These are phyloP conservation scores for Zygosaccharomyces pseudorouxii DNA, from an alignment of 805 yeast species.

Conservation along the genomic window DNA sequence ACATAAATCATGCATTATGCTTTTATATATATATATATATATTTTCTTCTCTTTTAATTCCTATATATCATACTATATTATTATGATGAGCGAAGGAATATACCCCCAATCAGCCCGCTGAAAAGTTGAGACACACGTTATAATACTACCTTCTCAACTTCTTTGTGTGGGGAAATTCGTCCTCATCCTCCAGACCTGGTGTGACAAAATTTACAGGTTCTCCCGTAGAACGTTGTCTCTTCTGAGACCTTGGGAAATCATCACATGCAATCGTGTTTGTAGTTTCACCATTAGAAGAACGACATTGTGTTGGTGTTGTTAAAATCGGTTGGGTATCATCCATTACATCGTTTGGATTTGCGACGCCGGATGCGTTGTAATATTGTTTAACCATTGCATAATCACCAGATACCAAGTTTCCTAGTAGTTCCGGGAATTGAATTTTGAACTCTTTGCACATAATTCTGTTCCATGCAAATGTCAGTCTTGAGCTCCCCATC, in stretches of 20 bases:
- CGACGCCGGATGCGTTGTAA: slow-evolving; percentile 6
- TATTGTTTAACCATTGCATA: slow-evolving; percentile 19
- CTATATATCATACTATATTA: neutral
- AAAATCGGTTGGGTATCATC: neutral
- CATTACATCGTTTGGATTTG: slow-evolving; percentile 2
- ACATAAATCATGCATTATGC: slow-evolving; percentile 2
- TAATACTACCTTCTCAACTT: slow-evolving; percentile 5
- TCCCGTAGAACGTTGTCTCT: neutral
- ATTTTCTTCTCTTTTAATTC: neutral
- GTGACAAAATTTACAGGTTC: neutral
- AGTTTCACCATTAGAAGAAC: neutral
- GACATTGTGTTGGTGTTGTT: neutral
- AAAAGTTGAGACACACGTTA: neutral
- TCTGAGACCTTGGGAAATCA: slow-evolving; percentile 7
- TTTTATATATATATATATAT: neutral
- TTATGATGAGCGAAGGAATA: neutral
- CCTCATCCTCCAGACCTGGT: neutral
- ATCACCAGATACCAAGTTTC: slow-evolving; percentile 25
- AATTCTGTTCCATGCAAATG: slow-evolving; percentile 32
- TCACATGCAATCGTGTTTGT: slow-evolving; percentile 17
- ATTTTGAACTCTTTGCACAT: slow-evolving; percentile 26
- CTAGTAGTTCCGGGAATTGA: slow-evolving; percentile 29
- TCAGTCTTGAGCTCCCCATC: slow-evolving; percentile 5
- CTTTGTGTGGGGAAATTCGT: slow-evolving; percentile 4
- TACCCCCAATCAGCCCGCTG: slow-evolving; percentile 5